Evolutionary conservation across 2,329 filamentous ascomycete genomes (phyloP).

Genomic region (Chaetomiaceae sp.): DNA sequence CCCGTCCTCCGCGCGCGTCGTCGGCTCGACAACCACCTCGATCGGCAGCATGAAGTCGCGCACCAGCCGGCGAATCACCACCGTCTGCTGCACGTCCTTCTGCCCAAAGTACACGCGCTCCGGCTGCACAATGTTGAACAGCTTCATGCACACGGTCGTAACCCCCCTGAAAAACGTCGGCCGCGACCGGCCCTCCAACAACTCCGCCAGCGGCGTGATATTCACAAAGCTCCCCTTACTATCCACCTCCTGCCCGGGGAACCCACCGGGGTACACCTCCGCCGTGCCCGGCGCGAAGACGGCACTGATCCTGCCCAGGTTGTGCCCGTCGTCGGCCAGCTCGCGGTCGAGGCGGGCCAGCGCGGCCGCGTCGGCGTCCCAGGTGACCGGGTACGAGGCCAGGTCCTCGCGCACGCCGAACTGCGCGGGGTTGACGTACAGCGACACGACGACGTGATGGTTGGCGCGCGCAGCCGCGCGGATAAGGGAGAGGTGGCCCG

Average conservation of each 20-base stretch:
- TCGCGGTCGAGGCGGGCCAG: slow-evolving; percentile 65
- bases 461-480: slow-evolving; percentile 78
- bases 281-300: slow-evolving; percentile 79
- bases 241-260: slow-evolving; percentile 62
- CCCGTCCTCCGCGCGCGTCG: slow-evolving; percentile 71
- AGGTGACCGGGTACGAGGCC: slow-evolving; percentile 81
- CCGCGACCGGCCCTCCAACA: slow-evolving; percentile 77
- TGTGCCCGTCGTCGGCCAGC: slow-evolving; percentile 54
- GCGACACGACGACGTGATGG: slow-evolving; percentile 79
- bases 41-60: slow-evolving; percentile 78
- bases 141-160: slow-evolving; percentile 91
- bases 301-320: slow-evolving; percentile 66
- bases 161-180: slow-evolving; percentile 97
- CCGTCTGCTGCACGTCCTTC: slow-evolving; percentile 95
- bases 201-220: slow-evolving; percentile 74
- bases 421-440: slow-evolving; percentile 96
- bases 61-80: slow-evolving; percentile 81
- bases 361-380: slow-evolving; percentile 66
- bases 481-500: slow-evolving; percentile 80
- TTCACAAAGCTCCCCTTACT: slow-evolving; percentile 85
- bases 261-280: slow-evolving; percentile 84
- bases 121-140: slow-evolving; percentile 76
- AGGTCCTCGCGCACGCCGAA: slow-evolving; percentile 89
- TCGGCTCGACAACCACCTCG: slow-evolving; percentile 66
- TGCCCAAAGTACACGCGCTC: slow-evolving; percentile 89